Evolutionary conservation across 2,329 filamentous ascomycete species (phyloP), one percentile per base, ranked within the genome.

Genomic region (Penicillium sp.): DNA sequence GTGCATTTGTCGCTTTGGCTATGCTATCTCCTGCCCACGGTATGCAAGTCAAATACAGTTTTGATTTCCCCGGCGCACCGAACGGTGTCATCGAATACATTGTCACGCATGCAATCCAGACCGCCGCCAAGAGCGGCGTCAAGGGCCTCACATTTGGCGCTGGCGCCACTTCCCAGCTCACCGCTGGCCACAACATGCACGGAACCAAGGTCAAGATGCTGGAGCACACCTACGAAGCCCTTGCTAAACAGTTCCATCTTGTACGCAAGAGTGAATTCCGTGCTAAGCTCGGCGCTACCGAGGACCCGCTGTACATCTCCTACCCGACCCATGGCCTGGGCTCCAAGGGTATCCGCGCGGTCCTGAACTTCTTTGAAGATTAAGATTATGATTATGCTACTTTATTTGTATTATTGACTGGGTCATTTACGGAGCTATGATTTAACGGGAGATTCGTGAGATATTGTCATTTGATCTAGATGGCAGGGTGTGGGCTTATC

Each of bases 11-110:
- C n/a, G 87, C 93, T 9, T 80, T 97, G 66, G 89, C 89, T 51
- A 89, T 91, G 72, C 84, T 97, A 29, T 85, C 89, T 4, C 90
- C 91, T 2, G 80, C 84, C 35, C 85, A 95, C 71, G 92, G 92
- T 53, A 95, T 91, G 85, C 92, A 97, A 78, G 88, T 96, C 71
- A 97, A 97, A 79, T 96, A 94, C 80, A 89, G 89, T n/a, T 85
- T 97, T 53, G 91, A 97, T 74, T 96, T 97, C 81, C 92, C 92
- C 0, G 85, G 85, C 26, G 85, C 92, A 1, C 89, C 92, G n/a
- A 90, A 85, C 43, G 92, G 92, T 45, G 88, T 89, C 34, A 96
- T 96, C 61, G 92, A 97, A 77, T 83, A 88, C 39, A 83, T 94
- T 39, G 89, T 95, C 65, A 85, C 89, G 37, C 83, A 88, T 69